A percentile compares a stretch with the other conserved stretches of the same genome.
Conservation (phyloP, 225 moss, liverwort and hornwort species). For the Pseudoscleropodium purum region DNA sequence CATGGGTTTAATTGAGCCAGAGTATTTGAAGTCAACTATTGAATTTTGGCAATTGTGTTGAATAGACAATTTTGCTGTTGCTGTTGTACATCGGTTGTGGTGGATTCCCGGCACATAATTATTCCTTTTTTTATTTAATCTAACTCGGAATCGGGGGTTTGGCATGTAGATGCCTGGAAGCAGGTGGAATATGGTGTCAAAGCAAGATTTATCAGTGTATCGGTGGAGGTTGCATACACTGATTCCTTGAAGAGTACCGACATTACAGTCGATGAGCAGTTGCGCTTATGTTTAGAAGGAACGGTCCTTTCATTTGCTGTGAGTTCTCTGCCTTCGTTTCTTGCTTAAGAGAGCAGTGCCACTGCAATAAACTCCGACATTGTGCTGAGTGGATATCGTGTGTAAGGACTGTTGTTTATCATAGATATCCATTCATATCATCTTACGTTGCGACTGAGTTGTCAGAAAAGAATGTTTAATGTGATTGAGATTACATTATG, state of each 20-base stretch:
- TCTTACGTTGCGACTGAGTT: neutral
- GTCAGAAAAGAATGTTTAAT: neutral
- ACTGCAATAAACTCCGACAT: neutral
- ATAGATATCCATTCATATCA: neutral
- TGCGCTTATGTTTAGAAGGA: slow-evolving; percentile 53
- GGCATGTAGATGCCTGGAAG: slow-evolving; percentile 57
- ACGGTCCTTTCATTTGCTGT: slow-evolving; percentile 55
- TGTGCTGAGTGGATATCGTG: neutral
- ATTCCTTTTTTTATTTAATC: neutral
- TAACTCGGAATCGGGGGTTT: neutral
- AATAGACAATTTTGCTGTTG: neutral
- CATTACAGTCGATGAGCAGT: slow-evolving; percentile 32
- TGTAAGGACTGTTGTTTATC: neutral
- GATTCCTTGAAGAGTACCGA: slow-evolving; percentile 7
- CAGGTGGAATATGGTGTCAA: slow-evolving; percentile 94
- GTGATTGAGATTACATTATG: neutral
- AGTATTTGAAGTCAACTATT: neutral
- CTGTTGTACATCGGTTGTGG: neutral
- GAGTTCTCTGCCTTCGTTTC: slow-evolving; percentile 12
- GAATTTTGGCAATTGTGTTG: neutral
- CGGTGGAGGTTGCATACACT: slow-evolving; percentile 48
- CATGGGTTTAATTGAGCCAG: neutral
- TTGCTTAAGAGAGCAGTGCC: neutral
- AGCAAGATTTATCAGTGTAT: slow-evolving; percentile 61
- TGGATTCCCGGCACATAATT: neutral